Base-by-base conservation (phyloP, 1,139 yeast species). In the Sugiyamaella paludigena region DNA sequence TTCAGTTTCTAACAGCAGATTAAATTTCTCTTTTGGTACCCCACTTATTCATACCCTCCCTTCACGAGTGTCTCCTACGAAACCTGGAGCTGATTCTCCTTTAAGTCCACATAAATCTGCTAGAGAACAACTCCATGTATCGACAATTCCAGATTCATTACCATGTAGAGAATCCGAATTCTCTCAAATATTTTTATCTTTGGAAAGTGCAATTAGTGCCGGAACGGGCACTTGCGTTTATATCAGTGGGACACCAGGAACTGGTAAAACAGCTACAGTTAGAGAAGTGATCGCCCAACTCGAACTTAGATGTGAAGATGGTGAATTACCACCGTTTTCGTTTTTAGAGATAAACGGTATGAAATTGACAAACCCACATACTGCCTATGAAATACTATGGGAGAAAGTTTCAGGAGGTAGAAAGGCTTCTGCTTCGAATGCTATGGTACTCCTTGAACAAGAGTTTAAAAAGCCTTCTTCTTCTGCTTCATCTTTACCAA, bases 171-270 rank as follows among this genome's bases (percentile, higher is more conserved):
- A 89, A 56, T 79, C 79, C 32, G 96, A 92, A 64, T 89, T 85
- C 64, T 78, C 83, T n/a, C 78, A 83, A 49, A 72, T 92, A 7
- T 86, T 82, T 63, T 67, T 80, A 47, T 81, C 82, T 43, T 66
- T 92, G n/a, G 92, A 88, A 59, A 76, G 81, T 45, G 88, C 96
- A 1, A 80, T 92, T 31, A 76, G 77, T 47, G 78, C 84, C 13
- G 79, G 79, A 40, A 78, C 84, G 1, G 98, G 98, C 0, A 79
- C 92, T 15, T 87, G 96, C 60, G 70, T 92, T 6, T 92, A 91
- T 62, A 82, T 92, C 6, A 87, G 96, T 67, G 99, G 99, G 1
- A 89, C 97, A 0, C 98, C 99, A 0, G 99, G 99, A 9, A 91
- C 95, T 4, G 99, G 99, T 11, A 92, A 92, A 65, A 92, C 99